Percentiles rank a stretch among this genome's conserved stretches.
These are phyloP conservation scores for Aspergillus sp. DNA, from an alignment of 2,329 filamentous ascomycete species.

Conservation along the genomic window DNA sequence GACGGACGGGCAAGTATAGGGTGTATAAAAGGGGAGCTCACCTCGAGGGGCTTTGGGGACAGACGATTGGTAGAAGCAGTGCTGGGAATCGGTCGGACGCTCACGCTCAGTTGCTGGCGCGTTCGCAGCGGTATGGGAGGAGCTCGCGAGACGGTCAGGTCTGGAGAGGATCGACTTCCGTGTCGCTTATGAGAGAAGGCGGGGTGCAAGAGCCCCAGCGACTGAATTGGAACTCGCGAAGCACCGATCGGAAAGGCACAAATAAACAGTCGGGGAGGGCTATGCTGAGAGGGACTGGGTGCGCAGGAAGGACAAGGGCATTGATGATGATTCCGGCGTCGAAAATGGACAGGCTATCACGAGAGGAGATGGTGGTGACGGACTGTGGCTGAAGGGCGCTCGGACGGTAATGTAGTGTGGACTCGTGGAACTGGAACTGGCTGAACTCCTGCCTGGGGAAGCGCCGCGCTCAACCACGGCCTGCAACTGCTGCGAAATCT, in stretches of 20 bases:
- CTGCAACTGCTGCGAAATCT: not conserved
- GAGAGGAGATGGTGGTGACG: constrained; percentile 4
- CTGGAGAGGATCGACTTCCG: constrained; percentile 35
- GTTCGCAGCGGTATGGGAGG: constrained; percentile 22
- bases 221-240: constrained; percentile 11
- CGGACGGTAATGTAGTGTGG: constrained; percentile 16
- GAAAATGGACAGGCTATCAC: constrained; percentile 5
- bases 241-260: constrained; percentile 5
- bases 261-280: constrained; percentile 1
- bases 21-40: constrained; percentile 19
- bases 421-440: constrained; percentile 5
- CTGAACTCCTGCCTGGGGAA: not conserved
- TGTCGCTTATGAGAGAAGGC: constrained; percentile 41
- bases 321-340: constrained; percentile 3
- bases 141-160: constrained; percentile 24
- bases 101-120: constrained; percentile 17
- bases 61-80: constrained; percentile 13
- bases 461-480: not conserved
- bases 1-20: constrained; percentile 18
- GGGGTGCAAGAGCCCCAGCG: constrained; percentile 30
- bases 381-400: constrained; percentile 21
- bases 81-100: constrained; percentile 14
- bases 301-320: constrained; percentile 2
- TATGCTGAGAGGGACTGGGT: constrained; percentile 1
- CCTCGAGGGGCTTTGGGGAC: constrained; percentile 14